These are phyloP conservation scores for Diplodia mutila DNA, from an alignment of 2,329 filamentous ascomycete genomes.

Conservation along the genomic window DNA sequence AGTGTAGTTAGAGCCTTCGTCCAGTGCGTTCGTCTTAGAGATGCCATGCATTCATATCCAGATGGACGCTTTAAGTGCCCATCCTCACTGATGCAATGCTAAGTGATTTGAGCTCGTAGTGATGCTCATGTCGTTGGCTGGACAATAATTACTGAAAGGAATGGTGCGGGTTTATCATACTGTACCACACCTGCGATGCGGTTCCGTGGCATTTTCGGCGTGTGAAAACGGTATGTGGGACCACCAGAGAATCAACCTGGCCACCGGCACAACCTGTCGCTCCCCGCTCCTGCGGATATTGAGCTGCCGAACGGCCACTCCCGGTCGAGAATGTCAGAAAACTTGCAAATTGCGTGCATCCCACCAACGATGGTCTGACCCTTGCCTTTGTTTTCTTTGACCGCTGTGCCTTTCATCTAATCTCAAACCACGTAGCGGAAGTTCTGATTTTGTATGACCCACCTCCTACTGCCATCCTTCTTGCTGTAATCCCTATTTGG, in stretches of 20 bases:
- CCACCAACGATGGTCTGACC: background rate
- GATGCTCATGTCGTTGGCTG: too few species aligned
- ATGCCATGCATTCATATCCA: too few species aligned
- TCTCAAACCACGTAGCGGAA: constrained; percentile 48
- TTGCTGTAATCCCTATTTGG: constrained; percentile 53
- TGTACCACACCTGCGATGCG: background rate
- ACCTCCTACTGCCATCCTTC: constrained; percentile 36
- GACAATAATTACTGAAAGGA: too few species aligned
- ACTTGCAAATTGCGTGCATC: background rate
- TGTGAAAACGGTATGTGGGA: background rate
- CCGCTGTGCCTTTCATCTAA: background rate
- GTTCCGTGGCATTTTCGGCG: background rate
- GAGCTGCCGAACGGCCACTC: too few species aligned
- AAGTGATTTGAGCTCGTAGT: too few species aligned
- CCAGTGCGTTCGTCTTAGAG: too few species aligned
- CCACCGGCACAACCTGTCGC: background rate
- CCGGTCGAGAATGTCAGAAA: too few species aligned
- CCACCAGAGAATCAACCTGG: background rate
- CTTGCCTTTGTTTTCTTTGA: background rate
- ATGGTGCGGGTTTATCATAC: background rate
- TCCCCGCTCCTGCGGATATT: background rate
- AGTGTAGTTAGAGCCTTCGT: too few species aligned
- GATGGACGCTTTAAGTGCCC: too few species aligned
- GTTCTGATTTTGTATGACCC: constrained; percentile 49
- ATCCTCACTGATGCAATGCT: too few species aligned